A percentile compares a stretch with the other conserved stretches of the same genome.
Evolutionary conservation across 306 rosid species (phyloP).

Genomic region (Glycine tomentella): DNA sequence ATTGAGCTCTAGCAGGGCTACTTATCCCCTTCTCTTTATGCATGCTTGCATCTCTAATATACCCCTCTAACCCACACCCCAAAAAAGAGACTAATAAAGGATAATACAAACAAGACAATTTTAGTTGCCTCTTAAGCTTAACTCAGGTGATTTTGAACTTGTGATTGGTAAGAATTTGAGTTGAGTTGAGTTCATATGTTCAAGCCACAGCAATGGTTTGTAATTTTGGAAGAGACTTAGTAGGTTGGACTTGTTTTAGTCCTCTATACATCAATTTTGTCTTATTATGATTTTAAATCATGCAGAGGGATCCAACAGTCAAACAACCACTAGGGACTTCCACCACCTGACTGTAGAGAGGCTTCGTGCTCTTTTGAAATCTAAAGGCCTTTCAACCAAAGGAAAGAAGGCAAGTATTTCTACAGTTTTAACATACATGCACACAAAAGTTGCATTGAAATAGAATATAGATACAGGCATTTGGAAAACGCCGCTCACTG

Average conservation of each 20-base stretch:
- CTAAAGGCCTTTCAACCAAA: slow-evolving; percentile 77
- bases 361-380: slow-evolving; percentile 88
- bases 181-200: background rate
- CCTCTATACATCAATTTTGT: background rate
- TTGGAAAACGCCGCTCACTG: background rate
- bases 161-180: slow-evolving; percentile 7
- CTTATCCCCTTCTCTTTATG: too few relatives aligned
- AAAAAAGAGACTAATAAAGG: too few relatives aligned
- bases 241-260: slow-evolving; percentile 22
- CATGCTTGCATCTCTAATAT: too few relatives aligned
- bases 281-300: slow-evolving; percentile 38
- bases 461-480: background rate
- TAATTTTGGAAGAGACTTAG: background rate
- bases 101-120: too few relatives aligned
- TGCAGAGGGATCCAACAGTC: slow-evolving; percentile 82
- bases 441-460: slow-evolving; percentile 32
- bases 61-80: too few relatives aligned
- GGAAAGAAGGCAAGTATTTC: slow-evolving; percentile 85
- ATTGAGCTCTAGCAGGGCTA: too few relatives aligned
- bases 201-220: background rate
- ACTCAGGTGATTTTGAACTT: background rate
- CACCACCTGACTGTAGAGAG: slow-evolving; percentile 87
- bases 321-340: slow-evolving; percentile 67
- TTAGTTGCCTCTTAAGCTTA: slow-evolving; percentile 8
- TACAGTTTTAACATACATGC: slow-evolving; percentile 23